phyloP scores from a whole-genome alignment of 352 stramenopile species.

The Detonula confervacea region DNA sequence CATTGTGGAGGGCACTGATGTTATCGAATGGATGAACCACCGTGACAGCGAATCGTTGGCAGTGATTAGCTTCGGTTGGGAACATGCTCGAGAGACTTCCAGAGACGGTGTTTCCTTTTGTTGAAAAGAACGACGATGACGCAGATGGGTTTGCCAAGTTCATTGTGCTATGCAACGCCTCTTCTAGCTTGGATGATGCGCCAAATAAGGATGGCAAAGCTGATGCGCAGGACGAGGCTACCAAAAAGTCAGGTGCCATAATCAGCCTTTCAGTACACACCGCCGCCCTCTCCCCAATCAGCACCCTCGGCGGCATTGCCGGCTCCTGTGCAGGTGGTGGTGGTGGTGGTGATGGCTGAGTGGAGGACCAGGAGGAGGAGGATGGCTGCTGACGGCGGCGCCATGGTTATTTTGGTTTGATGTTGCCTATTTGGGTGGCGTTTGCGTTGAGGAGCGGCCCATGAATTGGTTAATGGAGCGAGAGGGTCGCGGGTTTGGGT shows the following conservation, averaged over 20 bases:
- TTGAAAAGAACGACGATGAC: constrained; percentile 25
- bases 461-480: too few relatives aligned
- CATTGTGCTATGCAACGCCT: constrained; percentile 45
- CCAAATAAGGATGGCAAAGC: constrained; percentile 4
- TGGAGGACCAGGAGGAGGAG: too few relatives aligned
- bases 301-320: constrained; percentile 66
- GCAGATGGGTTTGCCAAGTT: constrained; percentile 42
- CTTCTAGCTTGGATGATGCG: constrained; percentile 12
- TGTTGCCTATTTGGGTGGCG: too few relatives aligned
- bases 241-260: neutral
- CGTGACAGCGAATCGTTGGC: constrained; percentile 38
- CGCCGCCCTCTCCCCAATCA: constrained; percentile 63
- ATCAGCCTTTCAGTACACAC: constrained; percentile 55
- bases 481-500: too few relatives aligned
- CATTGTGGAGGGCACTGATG: constrained; percentile 57
- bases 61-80: constrained; percentile 57
- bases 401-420: too few relatives aligned
- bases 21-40: constrained; percentile 72
- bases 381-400: too few relatives aligned
- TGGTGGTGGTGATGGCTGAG: too few relatives aligned
- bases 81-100: constrained; percentile 49
- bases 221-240: constrained; percentile 1
- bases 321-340: too few relatives aligned
- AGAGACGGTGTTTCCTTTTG: constrained; percentile 39
- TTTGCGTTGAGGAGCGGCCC: too few relatives aligned